phyloP scores from a whole-genome alignment of 192 early-diverging fungal species.

The Coemansia sp. region DNA sequence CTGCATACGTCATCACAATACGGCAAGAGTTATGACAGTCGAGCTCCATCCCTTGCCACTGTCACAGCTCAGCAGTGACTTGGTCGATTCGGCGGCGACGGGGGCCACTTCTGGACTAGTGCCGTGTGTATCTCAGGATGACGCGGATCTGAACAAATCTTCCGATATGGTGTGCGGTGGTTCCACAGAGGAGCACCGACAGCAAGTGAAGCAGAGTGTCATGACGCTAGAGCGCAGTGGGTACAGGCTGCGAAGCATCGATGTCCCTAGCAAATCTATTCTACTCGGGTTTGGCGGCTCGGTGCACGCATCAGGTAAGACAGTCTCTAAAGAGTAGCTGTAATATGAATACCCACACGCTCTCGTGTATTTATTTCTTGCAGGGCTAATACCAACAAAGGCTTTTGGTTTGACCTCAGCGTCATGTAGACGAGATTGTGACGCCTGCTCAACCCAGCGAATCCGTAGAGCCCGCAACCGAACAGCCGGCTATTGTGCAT shows the following conservation, averaged over 20 bases:
- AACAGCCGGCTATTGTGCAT: constrained; percentile 19
- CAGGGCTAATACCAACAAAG: not conserved
- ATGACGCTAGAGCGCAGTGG: constrained; percentile 28
- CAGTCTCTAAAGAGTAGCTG: not conserved
- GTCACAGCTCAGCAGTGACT: not conserved
- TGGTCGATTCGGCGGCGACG: not conserved
- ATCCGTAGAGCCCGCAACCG: not conserved
- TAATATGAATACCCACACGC: not conserved
- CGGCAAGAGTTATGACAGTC: not conserved
- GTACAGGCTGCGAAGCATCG: constrained; percentile 40
- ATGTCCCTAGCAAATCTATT: constrained; percentile 23
- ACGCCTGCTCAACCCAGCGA: not conserved
- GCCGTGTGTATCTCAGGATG: not conserved
- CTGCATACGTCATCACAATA: not conserved
- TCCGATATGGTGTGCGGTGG: not conserved
- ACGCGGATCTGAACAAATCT: not conserved
- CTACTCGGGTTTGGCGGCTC: constrained; percentile 31
- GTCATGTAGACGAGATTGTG: constrained; percentile 2
- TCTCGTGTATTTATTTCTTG: not conserved
- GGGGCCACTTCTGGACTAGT: not conserved
- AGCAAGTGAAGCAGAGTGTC: constrained; percentile 26
- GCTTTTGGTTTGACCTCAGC: not conserved
- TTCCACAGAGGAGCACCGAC: not conserved
- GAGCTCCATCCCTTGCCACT: not conserved
- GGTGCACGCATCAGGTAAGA: constrained; percentile 14